Evolutionary conservation across 306 rosid genomes (phyloP), one percentile per base, ranked within the genome.

Genomic region (Prunus kanzakura): DNA sequence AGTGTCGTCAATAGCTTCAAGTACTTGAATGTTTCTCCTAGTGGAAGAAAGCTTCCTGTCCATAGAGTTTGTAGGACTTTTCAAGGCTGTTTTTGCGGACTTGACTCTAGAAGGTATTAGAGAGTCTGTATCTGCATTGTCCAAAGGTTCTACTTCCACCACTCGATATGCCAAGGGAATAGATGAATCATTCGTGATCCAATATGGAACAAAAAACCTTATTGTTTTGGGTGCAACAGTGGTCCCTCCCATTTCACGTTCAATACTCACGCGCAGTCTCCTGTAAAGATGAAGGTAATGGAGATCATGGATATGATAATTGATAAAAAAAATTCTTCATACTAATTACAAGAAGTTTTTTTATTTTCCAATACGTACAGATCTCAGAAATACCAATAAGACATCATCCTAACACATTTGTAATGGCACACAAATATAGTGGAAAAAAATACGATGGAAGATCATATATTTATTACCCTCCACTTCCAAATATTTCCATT

Each of bases 231-330:
- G 96, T 25, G 97, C 97, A 71, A 86, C 88, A 79, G 80, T 88
- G 50, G 97, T 92, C 66, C 93, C 99, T n/a, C 97, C 99, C 91
- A 92, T 89, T 67, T 92, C 99, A 69, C 82, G 89, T 80, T 95
- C 99, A 19, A 95, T 88, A 84, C 97, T 95, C 79, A 95, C 86
- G 32, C 99, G 97, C 86, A 95, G 62, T 83, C 88, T 95, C 90
- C 99, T 95, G 87, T 74, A 81, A 50, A 80, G 69, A 78, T 69
- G 66, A 81, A 45, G 13, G 76, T 67, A 18, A 73, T 57, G 25
- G 55, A 71, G 65, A 81, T 69, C 30, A 79, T 10, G 63, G 23
- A 60, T 27, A 78, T 49, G 69, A 79, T 62, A 67, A n/a, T 23
- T 38, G n/a, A 32, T 32, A 32, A 32, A 3, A 25, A 54, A 2